Evolutionary conservation across 202 grass and related monocot species (phyloP).

Genomic region (Carex arenaria): DNA sequence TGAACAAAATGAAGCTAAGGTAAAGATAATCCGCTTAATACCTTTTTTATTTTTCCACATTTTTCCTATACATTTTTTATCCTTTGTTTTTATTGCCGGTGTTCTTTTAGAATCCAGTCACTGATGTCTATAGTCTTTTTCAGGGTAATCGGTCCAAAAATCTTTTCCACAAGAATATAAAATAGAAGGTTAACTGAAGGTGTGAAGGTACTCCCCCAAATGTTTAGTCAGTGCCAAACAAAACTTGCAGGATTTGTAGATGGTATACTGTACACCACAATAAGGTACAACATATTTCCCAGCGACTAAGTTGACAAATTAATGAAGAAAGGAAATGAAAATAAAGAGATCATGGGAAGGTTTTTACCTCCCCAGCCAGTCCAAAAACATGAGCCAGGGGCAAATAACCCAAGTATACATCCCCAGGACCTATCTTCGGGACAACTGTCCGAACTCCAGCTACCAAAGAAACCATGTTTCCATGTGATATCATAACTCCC

Average conservation of each 20-base stretch:
- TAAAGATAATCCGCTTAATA: not conserved
- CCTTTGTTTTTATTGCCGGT: not conserved
- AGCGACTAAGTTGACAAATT: not conserved
- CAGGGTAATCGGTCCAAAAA: not conserved
- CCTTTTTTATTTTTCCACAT: not conserved
- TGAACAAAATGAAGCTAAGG: not conserved
- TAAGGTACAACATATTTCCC: not conserved
- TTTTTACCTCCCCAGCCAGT: constrained; percentile 65
- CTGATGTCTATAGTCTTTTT: not conserved
- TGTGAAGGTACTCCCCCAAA: not conserved
- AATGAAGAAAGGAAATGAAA: not conserved
- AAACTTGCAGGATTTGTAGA: not conserved
- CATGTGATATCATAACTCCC: constrained; percentile 94
- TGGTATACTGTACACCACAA: not conserved
- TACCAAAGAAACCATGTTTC: constrained; percentile 68
- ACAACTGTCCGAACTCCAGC: constrained; percentile 72
- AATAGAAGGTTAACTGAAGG: not conserved
- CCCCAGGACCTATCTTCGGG: constrained; percentile 51
- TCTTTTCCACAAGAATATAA: not conserved
- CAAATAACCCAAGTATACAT: constrained; percentile 76
- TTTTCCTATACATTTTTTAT: not conserved
- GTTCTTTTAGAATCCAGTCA: not conserved
- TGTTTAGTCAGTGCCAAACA: not conserved
- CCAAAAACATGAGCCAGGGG: constrained; percentile 93
- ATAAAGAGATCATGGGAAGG: constrained; percentile 8